Evolutionary conservation across 2,329 filamentous ascomycete genomes (phyloP), one percentile per base, ranked within the genome.

Genomic region (Fusarium foetens): DNA sequence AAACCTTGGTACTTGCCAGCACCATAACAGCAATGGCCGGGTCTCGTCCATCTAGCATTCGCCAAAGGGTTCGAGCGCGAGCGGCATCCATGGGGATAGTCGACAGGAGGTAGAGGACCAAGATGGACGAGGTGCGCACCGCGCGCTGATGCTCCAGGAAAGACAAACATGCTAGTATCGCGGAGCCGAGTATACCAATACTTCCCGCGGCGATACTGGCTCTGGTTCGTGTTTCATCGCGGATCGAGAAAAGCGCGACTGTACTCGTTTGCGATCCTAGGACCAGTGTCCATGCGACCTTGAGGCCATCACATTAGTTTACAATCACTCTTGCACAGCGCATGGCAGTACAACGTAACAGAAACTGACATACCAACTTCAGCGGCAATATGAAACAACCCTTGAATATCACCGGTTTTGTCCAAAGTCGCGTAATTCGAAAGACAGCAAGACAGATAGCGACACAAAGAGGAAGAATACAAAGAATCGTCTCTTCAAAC

Each of bases 311-410:
- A 3, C 5, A 0, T 53, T 38, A 53, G 49, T 39, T 21, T 36
- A 6, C 14, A 13, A 7, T 39, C 1, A n/a, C 1, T 29, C 4
- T 17, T 17, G 0, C 6, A 17, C 0, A 0, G 10, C 3, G 5
- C 3, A 39, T 1, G 10, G 23, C 7, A 38, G 25, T 6, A 23
- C 1, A 4, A 25, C 1, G 1, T 5, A 39, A 21, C 3, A 16
- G 25, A 31, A 13, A 25, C 23, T 4, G 8, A n/a, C 49, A 39
- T 27, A 53, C 49, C 49, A 39, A n/a, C 25, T 53, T 53, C 1
- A 53, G 8, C 23, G 49, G 49, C 23, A 53, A 29, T 29, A 53
- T 39, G 13, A 27, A 53, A 29, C 33, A 53, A 5, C 49, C 49
- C 33, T 6, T 53, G 19, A 53, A 53, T 9, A 53, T 53, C 23